These are phyloP conservation scores for Celoporthe dispersa DNA, from an alignment of 2,329 filamentous ascomycete genomes.

Conservation along the genomic window DNA sequence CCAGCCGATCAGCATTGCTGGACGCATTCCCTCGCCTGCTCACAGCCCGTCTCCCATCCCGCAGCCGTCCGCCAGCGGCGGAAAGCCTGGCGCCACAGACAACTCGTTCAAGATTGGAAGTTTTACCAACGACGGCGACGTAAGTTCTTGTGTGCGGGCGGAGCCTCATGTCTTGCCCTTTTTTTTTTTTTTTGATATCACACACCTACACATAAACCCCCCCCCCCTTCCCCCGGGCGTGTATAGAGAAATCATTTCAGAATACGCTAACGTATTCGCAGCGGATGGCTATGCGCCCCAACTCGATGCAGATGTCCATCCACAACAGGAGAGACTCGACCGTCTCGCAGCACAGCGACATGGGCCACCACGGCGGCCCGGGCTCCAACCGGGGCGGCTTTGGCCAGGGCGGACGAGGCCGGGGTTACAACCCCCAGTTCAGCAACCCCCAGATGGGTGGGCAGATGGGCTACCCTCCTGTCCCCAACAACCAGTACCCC, in stretches of 20 bases:
- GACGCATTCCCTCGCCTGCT: constrained; percentile 79
- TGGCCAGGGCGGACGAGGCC: constrained; percentile 54
- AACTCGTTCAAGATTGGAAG: constrained; percentile 74
- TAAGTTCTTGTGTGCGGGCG: constrained; percentile 53
- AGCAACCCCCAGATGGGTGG: constrained; percentile 52
- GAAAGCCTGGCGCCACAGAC: constrained; percentile 68
- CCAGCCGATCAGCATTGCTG: constrained; percentile 65
- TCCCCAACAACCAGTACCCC: constrained; percentile 39
- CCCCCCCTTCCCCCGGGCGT: neutral
- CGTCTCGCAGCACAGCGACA: constrained; percentile 78
- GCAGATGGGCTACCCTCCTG: constrained; percentile 50
- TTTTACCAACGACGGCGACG: constrained; percentile 78
- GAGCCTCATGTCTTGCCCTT: neutral
- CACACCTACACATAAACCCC: too few relatives aligned
- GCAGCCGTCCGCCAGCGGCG: constrained; percentile 80
- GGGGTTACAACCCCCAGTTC: constrained; percentile 39
- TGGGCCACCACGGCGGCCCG: constrained; percentile 63
- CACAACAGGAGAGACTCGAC: constrained; percentile 87
- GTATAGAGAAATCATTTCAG: constrained; percentile 26
- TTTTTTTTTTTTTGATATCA: too few relatives aligned
- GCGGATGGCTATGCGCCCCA: constrained; percentile 69
- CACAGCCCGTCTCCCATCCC: constrained; percentile 93
- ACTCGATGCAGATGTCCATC: constrained; percentile 52
- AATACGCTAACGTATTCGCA: constrained; percentile 38
- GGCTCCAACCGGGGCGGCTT: constrained; percentile 63